Evolutionary conservation across 495 filamentous ascomycete genomes (phyloP).

Genomic region (Xylaria cubensis): DNA sequence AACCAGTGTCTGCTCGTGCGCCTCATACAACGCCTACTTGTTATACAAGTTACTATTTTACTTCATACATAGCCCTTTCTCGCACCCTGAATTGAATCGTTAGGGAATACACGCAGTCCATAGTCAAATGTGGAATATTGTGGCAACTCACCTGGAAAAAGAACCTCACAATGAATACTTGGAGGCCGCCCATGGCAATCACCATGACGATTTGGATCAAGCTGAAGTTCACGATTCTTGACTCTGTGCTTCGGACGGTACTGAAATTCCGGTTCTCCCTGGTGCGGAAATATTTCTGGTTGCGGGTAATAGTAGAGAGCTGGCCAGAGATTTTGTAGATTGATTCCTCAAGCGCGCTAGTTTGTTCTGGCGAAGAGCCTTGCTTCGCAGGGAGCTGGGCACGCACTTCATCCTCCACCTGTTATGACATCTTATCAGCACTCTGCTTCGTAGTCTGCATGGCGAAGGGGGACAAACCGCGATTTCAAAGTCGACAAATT

Average conservation of each 20-base stretch:
- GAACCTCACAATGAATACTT: conserved; percentile 98
- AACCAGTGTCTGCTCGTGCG: conserved; percentile 34
- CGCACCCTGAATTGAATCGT: conserved; percentile 50
- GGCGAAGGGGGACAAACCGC: conserved; percentile 64
- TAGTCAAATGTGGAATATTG: not conserved
- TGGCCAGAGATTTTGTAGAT: conserved; percentile 94
- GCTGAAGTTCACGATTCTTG: conserved; percentile 95
- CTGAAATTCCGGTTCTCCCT: conserved; percentile 99
- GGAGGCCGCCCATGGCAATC: conserved; percentile 93
- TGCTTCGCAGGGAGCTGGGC: conserved; percentile 86
- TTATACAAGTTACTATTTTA: conserved; percentile 25
- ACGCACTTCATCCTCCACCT: conserved; percentile 95
- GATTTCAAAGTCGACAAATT: conserved; percentile 99
- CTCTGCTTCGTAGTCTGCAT: not conserved
- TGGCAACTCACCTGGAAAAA: conserved; percentile 83
- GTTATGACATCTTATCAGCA: conserved; percentile 20
- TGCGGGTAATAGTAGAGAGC: conserved; percentile 93
- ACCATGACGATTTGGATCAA: conserved; percentile 91
- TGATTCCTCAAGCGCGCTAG: conserved; percentile 88
- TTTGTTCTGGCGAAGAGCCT: conserved; percentile 90
- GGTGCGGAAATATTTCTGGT: conserved; percentile 99
- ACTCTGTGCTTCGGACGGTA: conserved; percentile 95
- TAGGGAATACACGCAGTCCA: conserved; percentile 24
- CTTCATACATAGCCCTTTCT: conserved; percentile 66
- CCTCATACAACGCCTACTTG: conserved; percentile 34